These are phyloP conservation scores for Stereocaulon alpinum DNA, from an alignment of 495 filamentous ascomycete species.

Conservation along the genomic window DNA sequence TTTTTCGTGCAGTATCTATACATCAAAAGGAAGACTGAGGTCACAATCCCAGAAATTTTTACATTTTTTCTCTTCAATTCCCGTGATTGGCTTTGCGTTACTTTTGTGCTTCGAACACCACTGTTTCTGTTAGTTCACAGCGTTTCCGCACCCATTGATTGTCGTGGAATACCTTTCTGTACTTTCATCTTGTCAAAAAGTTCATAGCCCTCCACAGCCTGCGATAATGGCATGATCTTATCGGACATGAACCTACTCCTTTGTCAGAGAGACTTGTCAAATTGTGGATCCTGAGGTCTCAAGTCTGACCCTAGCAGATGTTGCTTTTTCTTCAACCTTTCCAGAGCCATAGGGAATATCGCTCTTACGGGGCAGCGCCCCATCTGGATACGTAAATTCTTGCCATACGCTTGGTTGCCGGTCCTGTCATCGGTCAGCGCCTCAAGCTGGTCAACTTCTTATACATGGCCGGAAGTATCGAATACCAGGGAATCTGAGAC, in stretches of 20 bases:
- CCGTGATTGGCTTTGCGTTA: conserved; percentile 19
- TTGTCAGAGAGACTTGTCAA: conserved; percentile 19
- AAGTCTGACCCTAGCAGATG: conserved; percentile 62
- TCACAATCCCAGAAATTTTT: not conserved
- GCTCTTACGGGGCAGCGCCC: conserved; percentile 86
- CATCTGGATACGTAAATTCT: conserved; percentile 88
- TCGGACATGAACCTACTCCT: conserved; percentile 78
- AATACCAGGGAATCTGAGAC: conserved; percentile 59
- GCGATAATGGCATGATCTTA: conserved; percentile 78
- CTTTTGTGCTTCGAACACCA: conserved; percentile 47
- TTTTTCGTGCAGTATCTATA: not conserved
- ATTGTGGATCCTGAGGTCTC: not conserved
- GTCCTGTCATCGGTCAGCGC: conserved; percentile 27
- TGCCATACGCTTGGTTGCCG: conserved; percentile 73
- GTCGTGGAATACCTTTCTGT: conserved; percentile 55
- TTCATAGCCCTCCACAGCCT: conserved; percentile 82
- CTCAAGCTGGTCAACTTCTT: not conserved
- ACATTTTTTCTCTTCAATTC: not conserved
- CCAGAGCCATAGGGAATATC: conserved; percentile 68
- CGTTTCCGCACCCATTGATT: not conserved
- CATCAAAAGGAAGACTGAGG: not conserved
- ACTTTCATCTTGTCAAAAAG: conserved; percentile 88
- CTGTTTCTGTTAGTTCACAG: conserved; percentile 18
- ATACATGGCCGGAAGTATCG: not conserved
- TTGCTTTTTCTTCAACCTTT: conserved; percentile 71